Percentiles rank a stretch among this genome's conserved stretches.
Evolutionary conservation across 495 filamentous ascomycete genomes (phyloP).

Genomic region (Podospora fimiseda): DNA sequence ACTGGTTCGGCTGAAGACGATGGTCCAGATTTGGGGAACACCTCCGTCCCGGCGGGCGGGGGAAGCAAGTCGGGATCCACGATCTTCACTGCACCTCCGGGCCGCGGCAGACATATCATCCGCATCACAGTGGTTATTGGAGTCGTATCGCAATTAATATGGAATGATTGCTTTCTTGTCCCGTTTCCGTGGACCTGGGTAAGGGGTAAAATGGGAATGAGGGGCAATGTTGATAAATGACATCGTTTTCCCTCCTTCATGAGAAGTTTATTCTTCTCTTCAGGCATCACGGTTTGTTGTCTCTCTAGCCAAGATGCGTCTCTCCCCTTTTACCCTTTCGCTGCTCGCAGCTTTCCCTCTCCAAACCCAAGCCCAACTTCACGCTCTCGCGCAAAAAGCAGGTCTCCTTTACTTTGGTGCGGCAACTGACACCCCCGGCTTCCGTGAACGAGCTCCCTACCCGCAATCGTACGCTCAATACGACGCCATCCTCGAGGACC

Average conservation of each 20-base stretch:
- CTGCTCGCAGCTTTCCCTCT: background rate
- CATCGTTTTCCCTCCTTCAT: background rate
- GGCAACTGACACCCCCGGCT: constrained; percentile 38
- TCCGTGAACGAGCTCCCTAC: constrained; percentile 30
- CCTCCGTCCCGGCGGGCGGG: background rate
- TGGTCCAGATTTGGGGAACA: background rate
- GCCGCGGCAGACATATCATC: background rate
- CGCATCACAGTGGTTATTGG: background rate
- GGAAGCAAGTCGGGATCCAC: background rate
- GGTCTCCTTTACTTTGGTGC: constrained; percentile 46
- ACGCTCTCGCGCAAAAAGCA: constrained; percentile 27
- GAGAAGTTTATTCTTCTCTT: background rate
- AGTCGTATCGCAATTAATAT: background rate
- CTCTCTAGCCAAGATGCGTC: constrained; percentile 1
- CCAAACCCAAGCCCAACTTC: constrained; percentile 10
- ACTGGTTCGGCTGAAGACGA: background rate
- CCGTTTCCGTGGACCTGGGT: constrained; percentile 6
- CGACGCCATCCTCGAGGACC: constrained; percentile 33
- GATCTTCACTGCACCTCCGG: background rate
- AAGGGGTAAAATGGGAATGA: background rate
- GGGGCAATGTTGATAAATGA: background rate
- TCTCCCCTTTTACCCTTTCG: constrained; percentile 1
- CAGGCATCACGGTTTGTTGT: background rate
- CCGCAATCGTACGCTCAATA: constrained; percentile 23
- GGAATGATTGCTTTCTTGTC: constrained; percentile 2